These are phyloP conservation scores for Eimeria zaria DNA, from an alignment of 169 alveolate genomes.

Conservation along the genomic window DNA sequence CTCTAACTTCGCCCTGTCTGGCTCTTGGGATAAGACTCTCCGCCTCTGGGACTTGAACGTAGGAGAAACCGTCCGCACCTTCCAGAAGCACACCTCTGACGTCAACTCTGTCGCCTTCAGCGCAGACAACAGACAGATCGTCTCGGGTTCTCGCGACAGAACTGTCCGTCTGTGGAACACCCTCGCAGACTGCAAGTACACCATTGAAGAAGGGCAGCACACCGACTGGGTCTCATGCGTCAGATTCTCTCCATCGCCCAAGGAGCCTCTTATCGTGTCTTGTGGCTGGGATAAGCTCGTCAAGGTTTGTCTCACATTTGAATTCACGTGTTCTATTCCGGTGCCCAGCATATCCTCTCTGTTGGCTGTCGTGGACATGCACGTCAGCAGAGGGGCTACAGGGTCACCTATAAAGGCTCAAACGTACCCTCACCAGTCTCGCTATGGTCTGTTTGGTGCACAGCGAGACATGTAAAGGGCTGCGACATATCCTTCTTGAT, in stretches of 20 bases:
- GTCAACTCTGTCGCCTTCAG: slow-evolving; percentile 98
- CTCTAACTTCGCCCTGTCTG: slow-evolving; percentile 97
- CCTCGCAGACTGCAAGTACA: slow-evolving; percentile 98
- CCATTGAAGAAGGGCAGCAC: slow-evolving; percentile 97
- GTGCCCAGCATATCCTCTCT: slow-evolving; percentile 63
- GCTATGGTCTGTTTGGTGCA: background rate
- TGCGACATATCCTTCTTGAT: background rate
- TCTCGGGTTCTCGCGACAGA: slow-evolving; percentile 99
- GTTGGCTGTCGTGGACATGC: slow-evolving; percentile 2
- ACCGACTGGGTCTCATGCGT: slow-evolving; percentile 99
- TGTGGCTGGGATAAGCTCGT: slow-evolving; percentile 99
- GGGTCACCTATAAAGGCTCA: background rate
- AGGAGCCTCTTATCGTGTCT: slow-evolving; percentile 97
- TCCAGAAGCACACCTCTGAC: slow-evolving; percentile 97
- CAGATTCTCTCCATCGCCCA: slow-evolving; percentile 98
- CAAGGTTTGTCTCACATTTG: slow-evolving; percentile 89
- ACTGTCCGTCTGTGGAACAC: slow-evolving; percentile 99
- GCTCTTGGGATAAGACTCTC: slow-evolving; percentile 97
- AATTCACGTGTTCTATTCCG: background rate
- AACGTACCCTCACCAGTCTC: background rate
- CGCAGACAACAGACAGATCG: slow-evolving; percentile 99
- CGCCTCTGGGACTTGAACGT: slow-evolving; percentile 97
- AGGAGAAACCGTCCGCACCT: slow-evolving; percentile 96
- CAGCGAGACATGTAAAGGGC: slow-evolving; percentile 6
- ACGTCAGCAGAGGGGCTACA: slow-evolving; percentile 31